A percentile compares a stretch with the other conserved stretches of the same genome.
These are phyloP conservation scores for Hypoxylon fuscum DNA, from an alignment of 495 filamentous ascomycete genomes.

Conservation along the genomic window DNA sequence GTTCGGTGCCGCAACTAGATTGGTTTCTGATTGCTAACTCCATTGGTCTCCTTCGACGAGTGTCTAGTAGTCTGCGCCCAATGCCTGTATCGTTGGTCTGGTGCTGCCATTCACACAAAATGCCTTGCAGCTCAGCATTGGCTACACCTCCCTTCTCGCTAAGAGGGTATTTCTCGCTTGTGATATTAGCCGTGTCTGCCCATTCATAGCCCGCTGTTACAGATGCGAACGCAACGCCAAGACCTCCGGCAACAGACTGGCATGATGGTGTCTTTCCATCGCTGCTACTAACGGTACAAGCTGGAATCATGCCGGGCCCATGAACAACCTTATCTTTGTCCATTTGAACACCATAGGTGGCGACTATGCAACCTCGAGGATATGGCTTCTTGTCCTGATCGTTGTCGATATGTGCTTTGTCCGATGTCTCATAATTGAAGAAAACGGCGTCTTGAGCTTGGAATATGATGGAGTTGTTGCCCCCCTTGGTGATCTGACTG, in stretches of 20 bases:
- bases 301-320: constrained; percentile 1
- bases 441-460: constrained; percentile 1
- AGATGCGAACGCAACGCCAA: background rate
- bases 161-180: background rate
- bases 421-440: constrained; percentile 2
- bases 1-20: background rate
- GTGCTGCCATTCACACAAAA: constrained; percentile 1
- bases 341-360: background rate
- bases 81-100: background rate
- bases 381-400: background rate
- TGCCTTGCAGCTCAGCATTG: background rate
- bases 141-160: background rate
- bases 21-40: background rate
- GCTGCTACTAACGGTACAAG: background rate
- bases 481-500: background rate
- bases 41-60: background rate
- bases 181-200: background rate
- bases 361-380: background rate
- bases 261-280: background rate
- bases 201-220: background rate
- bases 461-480: background rate
- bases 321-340: background rate
- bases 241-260: background rate
- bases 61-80: background rate
- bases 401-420: background rate